Conservation (phyloP, 139 green algal genomes). For the Spirogloea muscicola region DNA sequence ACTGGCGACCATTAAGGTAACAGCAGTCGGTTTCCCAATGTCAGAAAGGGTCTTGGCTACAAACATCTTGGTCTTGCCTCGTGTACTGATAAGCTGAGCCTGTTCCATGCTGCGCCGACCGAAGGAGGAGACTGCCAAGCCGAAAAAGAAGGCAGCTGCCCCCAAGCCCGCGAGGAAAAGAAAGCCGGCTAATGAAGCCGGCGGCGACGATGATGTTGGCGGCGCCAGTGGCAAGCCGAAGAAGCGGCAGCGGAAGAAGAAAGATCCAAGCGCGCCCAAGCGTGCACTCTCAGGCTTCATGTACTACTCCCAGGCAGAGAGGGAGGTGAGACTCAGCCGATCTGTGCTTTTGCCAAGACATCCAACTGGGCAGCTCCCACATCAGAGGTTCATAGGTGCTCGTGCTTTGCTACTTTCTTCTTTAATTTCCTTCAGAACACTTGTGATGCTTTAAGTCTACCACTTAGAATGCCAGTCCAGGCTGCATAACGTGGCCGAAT, state of each 20-base stretch:
- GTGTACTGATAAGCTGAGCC: no score
- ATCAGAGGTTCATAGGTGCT: background rate
- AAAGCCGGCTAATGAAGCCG: background rate
- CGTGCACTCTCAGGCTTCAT: slow-evolving; percentile 61
- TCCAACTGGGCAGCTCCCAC: background rate
- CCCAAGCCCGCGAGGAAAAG: slow-evolving; percentile 8
- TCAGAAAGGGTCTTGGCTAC: no score
- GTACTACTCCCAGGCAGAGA: slow-evolving; percentile 62
- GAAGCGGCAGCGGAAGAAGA: slow-evolving; percentile 50
- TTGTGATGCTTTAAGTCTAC: slow-evolving; percentile 1
- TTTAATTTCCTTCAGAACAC: background rate
- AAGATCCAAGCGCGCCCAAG: slow-evolving; percentile 63
- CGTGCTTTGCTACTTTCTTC: slow-evolving; percentile 2
- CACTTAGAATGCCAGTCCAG: background rate
- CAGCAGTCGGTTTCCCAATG: no score
- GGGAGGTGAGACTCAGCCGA: slow-evolving; percentile 22
- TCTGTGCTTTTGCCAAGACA: slow-evolving; percentile 2
- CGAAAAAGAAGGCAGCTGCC: background rate
- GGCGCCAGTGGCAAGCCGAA: background rate
- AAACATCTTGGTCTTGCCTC: no score
- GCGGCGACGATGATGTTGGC: background rate
- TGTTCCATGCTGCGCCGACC: no score
- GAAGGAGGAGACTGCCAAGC: no score
- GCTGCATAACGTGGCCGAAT: background rate
- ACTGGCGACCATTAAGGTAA: no score